These are phyloP conservation scores for Leonotis leonurus DNA, from an alignment of 257 asterid genomes.

Conservation along the genomic window DNA sequence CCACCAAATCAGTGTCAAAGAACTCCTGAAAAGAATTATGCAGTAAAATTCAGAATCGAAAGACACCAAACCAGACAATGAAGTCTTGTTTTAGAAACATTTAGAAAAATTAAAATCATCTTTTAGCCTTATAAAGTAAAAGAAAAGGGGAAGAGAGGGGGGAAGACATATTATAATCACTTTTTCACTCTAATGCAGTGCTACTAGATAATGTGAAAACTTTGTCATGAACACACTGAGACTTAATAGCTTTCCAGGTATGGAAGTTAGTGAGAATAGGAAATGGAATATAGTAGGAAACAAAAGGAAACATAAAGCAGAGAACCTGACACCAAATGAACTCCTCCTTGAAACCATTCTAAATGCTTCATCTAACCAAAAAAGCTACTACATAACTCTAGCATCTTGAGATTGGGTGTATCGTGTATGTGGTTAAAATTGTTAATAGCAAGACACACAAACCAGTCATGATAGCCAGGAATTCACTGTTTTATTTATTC, in stretches of 20 bases:
- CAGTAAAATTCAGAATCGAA: conserved; percentile 39
- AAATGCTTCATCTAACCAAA: neutral
- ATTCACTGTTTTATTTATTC: neutral
- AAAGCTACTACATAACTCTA: neutral
- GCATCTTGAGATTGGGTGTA: neutral
- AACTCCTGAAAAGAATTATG: conserved; percentile 79
- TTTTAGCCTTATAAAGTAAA: neutral
- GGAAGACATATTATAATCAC: neutral
- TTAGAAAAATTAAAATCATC: neutral
- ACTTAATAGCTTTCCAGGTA: neutral
- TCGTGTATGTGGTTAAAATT: neutral
- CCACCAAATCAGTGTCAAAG: conserved; percentile 98
- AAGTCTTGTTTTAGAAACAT: conserved; percentile 6
- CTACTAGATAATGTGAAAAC: conserved; percentile 3
- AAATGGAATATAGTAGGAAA: neutral
- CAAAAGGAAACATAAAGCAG: neutral
- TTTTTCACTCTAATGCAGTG: no score
- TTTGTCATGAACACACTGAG: neutral
- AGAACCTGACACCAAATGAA: neutral
- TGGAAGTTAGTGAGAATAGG: neutral
- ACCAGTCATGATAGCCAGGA: neutral
- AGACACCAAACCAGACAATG: conserved; percentile 17
- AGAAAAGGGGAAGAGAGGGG: neutral
- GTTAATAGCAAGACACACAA: neutral
- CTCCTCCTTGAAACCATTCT: neutral